phyloP scores from a whole-genome alignment of 179 eudicot species.

The Spergularia azorica region DNA sequence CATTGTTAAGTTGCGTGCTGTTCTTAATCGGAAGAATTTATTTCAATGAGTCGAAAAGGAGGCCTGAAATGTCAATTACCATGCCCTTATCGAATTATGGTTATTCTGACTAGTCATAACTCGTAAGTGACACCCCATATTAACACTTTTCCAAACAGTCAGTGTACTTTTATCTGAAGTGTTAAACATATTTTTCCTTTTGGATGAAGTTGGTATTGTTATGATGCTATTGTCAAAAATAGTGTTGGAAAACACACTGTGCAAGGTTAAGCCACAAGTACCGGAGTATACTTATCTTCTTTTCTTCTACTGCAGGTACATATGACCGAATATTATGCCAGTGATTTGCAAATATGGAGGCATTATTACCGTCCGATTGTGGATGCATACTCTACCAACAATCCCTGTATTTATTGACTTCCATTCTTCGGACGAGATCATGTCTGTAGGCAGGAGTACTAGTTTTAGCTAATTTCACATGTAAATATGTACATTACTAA shows the following conservation, averaged over 20 bases:
- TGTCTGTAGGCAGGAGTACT: neutral
- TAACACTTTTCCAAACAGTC: too few relatives aligned
- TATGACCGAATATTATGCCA: slow-evolving; percentile 13
- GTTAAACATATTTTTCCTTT: neutral
- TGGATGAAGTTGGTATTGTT: too few relatives aligned
- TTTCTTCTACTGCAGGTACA: slow-evolving; percentile 30
- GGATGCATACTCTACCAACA: slow-evolving; percentile 7
- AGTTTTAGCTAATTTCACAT: neutral
- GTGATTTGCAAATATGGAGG: neutral
- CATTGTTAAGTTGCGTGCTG: neutral
- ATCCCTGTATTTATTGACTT: neutral
- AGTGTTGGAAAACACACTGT: neutral
- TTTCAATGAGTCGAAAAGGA: neutral
- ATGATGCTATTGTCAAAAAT: too few relatives aligned
- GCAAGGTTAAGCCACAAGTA: neutral
- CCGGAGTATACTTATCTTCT: neutral
- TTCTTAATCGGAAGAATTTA: neutral
- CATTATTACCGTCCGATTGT: slow-evolving; percentile 13
- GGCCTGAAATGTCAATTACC: neutral
- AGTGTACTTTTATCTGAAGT: neutral
- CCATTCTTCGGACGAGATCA: neutral
- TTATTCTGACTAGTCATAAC: too few relatives aligned
- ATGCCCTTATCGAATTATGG: neutral
- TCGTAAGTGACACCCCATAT: too few relatives aligned
- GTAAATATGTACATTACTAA: neutral